These are phyloP conservation scores for Phytophthora kernoviae DNA, from an alignment of 352 stramenopile genomes.

Conservation along the genomic window DNA sequence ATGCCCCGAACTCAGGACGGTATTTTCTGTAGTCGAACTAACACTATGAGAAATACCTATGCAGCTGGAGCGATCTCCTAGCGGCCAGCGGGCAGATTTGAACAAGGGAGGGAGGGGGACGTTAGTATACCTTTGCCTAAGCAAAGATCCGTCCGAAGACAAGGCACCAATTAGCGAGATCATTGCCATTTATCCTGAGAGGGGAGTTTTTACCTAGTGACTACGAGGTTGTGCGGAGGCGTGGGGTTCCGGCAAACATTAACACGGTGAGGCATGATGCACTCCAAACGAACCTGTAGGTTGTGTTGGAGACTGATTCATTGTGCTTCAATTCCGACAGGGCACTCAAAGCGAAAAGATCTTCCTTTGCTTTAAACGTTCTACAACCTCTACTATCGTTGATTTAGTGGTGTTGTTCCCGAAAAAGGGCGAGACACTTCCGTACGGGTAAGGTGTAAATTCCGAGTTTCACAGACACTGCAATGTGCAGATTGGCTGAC, in stretches of 20 bases:
- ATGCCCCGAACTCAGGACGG: background rate
- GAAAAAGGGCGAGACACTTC: conserved; percentile 82
- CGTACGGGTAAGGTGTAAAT: conserved; percentile 59
- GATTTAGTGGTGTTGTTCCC: conserved; percentile 79
- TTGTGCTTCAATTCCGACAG: conserved; percentile 24
- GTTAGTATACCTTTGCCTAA: conserved; percentile 79
- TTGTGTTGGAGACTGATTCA: background rate
- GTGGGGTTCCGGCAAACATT: conserved; percentile 67
- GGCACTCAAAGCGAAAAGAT: conserved; percentile 85
- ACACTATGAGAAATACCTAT: background rate
- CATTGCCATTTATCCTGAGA: conserved; percentile 74
- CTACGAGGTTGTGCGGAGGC: conserved; percentile 75
- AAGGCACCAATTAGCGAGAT: conserved; percentile 83
- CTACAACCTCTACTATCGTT: conserved; percentile 57
- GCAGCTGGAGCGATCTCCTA: conserved; percentile 78
- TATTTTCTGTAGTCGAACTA: background rate
- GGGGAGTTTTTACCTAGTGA: conserved; percentile 74
- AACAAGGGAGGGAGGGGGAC: conserved; percentile 82
- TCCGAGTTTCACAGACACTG: background rate
- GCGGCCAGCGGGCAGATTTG: conserved; percentile 74
- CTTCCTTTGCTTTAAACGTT: conserved; percentile 80
- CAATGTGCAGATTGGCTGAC: conserved; percentile 17
- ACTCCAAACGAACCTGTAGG: background rate
- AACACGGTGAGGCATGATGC: conserved; percentile 55
- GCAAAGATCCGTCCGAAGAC: conserved; percentile 44